phyloP scores from a whole-genome alignment of 768 basidiomycete species.

The Tricholoma saponaceum region DNA sequence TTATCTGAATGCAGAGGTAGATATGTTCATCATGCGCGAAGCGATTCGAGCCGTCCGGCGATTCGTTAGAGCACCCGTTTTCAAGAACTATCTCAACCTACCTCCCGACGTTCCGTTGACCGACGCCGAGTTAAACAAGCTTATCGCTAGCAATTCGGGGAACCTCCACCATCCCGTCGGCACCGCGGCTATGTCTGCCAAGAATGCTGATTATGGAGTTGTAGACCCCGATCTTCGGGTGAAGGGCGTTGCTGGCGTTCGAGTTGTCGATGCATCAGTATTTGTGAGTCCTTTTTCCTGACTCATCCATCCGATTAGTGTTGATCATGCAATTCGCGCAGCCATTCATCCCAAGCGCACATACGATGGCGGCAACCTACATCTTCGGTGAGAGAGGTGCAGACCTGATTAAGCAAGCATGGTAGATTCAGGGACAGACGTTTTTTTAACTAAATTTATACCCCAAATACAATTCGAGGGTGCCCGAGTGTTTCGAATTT shows the following conservation, averaged over 20 bases:
- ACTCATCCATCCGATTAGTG: not conserved
- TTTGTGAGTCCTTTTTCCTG: not conserved
- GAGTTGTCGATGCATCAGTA: conserved; percentile 30
- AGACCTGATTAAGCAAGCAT: conserved; percentile 21
- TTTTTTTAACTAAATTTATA: not conserved
- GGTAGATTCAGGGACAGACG: not conserved
- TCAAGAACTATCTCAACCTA: conserved; percentile 10
- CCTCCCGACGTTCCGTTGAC: conserved; percentile 17
- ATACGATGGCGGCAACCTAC: conserved; percentile 25
- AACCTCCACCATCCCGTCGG: conserved; percentile 21
- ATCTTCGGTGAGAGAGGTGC: conserved; percentile 27
- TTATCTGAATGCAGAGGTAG: conserved; percentile 25
- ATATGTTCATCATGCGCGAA: conserved; percentile 18
- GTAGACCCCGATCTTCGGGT: conserved; percentile 26
- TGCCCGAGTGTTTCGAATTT: no score
- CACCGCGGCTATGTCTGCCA: conserved; percentile 20
- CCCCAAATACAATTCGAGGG: not conserved
- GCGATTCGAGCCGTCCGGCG: conserved; percentile 10
- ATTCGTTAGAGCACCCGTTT: conserved; percentile 14
- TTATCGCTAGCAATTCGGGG: conserved; percentile 8
- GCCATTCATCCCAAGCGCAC: conserved; percentile 22
- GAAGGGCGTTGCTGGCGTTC: conserved; percentile 24
- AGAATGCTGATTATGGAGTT: conserved; percentile 20
- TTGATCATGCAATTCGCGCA: not conserved
- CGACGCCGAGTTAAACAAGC: conserved; percentile 20